Base-by-base conservation (phyloP, 352 stramenopile species). In the Phytophthora hybrid region DNA sequence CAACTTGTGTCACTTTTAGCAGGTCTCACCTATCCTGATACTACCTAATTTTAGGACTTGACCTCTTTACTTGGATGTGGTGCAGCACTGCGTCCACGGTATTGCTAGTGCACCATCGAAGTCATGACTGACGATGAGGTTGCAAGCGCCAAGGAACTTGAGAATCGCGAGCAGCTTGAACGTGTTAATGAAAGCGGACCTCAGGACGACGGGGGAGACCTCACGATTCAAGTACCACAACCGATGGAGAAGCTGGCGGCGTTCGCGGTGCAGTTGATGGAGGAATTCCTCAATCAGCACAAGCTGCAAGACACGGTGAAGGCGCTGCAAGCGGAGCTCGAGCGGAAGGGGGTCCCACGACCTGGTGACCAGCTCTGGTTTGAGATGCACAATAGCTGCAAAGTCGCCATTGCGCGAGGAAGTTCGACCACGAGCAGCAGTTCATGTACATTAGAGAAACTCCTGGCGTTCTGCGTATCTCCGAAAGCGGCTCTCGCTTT, bases 241-340 rank as follows among this genome's bases (percentile, higher is more conserved):
- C 57, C 70, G 26, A 11, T 78, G n/a, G 61, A 67, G 46, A 82
- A 79, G 41, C 64, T 85, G 18, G 57, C 69, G 1, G 66, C 68
- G 8, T 93, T 93, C 41, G 74, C 77, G 4, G 10, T 92, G 59
- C 73, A 91, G 59, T 73, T 93, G 3, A 54, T 93, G 32, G 78
- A 90, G 18, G 83, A 93, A 53, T 93, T 92, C 61, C 59, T 90
- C 49, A 26, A 74, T n/a, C 52, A 73, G 5, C 68, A 88, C 55
- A 67, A 76, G 32, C 70, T 93, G 18, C 52, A 64, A 1, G 71
- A 77, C 0, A 89, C 80, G 1, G 66, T 75, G 9, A 34, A 52
- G 7, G 41, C 67, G 37, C 55, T 93, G n/a, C 75, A 82, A 44
- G 44, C 55, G 0, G 87, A 92, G 64, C 77, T 93, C 0, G 21